Evolutionary conservation across 139 green algal species (phyloP), one percentile per base, ranked within the genome.

Genomic region (Tetradesmus lagerheimii): DNA sequence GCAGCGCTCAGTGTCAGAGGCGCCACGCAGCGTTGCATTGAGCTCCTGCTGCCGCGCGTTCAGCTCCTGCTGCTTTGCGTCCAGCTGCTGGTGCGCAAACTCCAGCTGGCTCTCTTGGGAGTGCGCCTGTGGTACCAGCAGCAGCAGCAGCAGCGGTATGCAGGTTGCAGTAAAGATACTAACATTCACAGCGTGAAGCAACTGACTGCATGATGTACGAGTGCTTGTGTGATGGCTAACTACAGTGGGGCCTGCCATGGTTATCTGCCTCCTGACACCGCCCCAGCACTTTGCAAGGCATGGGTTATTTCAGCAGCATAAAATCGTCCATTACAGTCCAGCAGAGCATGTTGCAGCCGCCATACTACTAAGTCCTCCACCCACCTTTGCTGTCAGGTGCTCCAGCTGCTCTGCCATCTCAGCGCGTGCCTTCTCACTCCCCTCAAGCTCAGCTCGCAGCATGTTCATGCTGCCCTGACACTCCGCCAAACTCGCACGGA

Each of bases 11-110:
- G 85, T 74, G 47, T 83, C 74, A n/a, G 71, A 35, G 23, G 45
- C 41, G 35, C 76, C 29, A 5, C 50, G 34, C 37, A 71, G n/a
- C n/a, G n/a, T n/a, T n/a, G n/a, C n/a, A n/a, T n/a, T n/a, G n/a
- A n/a, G 20, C 86, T 90, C 83, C 83, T 89, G 83, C 57, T 62
- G 34, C 35, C 50, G 35, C 20, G 78, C 78, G 41, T n/a, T n/a
- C n/a, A n/a, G 34, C 79, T 66, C 79, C 37, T 85, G 34, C 79
- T 62, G 79, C 79, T 53, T 39, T 34, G 39, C 29, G 3, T 90
- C 86, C 29, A 90, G 75, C 86, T 90, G 74, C n/a, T 53, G 53
- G 45, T 90, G 74, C 31, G 86, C 86, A 76, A 85, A 66, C 43
- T 85, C 76, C 39, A 90, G 86, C 37, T 85, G 75, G n/a, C 35